Evolutionary conservation across 2,329 filamentous ascomycete species (phyloP).

Genomic region (Xylogone sp.): DNA sequence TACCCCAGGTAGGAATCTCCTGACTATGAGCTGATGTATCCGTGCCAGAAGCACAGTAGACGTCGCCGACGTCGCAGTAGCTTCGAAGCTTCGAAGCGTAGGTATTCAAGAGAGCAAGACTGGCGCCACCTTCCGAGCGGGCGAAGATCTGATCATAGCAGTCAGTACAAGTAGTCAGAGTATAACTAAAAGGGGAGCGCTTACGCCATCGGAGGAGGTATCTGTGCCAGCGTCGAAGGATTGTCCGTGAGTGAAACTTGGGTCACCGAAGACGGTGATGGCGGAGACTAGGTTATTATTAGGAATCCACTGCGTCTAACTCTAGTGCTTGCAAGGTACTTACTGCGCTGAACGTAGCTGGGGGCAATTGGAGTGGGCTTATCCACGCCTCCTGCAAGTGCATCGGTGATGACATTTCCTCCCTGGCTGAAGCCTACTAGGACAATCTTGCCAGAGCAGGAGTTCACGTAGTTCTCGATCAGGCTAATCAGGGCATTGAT

Average conservation of each 20-base stretch:
- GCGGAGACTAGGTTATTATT: slow-evolving; percentile 6
- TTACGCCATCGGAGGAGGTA: slow-evolving; percentile 15
- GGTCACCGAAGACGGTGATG: slow-evolving; percentile 29
- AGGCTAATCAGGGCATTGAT: slow-evolving; percentile 23
- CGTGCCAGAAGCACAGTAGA: slow-evolving; percentile 5
- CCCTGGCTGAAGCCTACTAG: slow-evolving; percentile 29
- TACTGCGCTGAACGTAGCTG: slow-evolving; percentile 24
- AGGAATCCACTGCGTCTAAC: slow-evolving; percentile 7
- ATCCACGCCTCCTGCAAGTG: slow-evolving; percentile 10
- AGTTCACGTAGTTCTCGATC: slow-evolving; percentile 22
- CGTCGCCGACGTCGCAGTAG: slow-evolving; percentile 7
- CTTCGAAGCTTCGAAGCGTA: slow-evolving; percentile 1
- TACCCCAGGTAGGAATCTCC: slow-evolving; percentile 5
- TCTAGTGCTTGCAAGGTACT: slow-evolving; percentile 9
- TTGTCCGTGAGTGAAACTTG: slow-evolving; percentile 22
- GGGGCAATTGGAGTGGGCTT: slow-evolving; percentile 17
- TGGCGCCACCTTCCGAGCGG: not conserved
- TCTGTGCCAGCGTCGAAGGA: slow-evolving; percentile 24
- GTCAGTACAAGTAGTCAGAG: not conserved
- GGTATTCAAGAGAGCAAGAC: not conserved
- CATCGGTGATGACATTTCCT: slow-evolving; percentile 16
- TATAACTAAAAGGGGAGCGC: not conserved
- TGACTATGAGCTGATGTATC: slow-evolving; percentile 2
- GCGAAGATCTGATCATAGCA: not conserved
- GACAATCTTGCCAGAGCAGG: slow-evolving; percentile 25